These are phyloP conservation scores for Fraxinus dipetala DNA, from an alignment of 305 asterid species.

Conservation along the genomic window DNA sequence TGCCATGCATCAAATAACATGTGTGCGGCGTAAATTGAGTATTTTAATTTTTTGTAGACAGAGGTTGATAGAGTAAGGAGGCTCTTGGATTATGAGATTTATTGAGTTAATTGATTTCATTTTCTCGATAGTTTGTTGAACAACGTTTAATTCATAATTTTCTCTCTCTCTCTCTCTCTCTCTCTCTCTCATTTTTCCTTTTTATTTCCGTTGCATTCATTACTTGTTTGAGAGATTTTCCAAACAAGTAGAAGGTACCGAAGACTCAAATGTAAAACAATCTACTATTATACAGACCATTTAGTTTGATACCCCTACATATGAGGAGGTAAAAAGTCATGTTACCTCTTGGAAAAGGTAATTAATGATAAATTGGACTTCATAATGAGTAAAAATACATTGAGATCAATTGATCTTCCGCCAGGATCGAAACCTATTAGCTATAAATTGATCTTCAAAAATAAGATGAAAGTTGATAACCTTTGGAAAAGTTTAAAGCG, in stretches of 20 bases:
- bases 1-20: neutral
- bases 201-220: neutral
- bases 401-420: neutral
- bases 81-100: neutral
- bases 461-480: neutral
- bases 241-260: neutral
- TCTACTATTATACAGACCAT: neutral
- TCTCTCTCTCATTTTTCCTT: neutral
- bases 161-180: neutral
- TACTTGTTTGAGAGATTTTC: neutral
- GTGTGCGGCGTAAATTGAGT: neutral
- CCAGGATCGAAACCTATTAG: neutral
- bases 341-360: neutral
- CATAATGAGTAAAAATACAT: neutral
- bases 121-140: neutral
- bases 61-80: neutral
- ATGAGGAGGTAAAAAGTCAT: neutral
- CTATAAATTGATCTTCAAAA: neutral
- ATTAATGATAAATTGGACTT: neutral
- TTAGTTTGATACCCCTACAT: neutral
- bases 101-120: neutral
- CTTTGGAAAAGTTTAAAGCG: neutral
- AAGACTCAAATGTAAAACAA: neutral
- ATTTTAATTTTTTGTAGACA: neutral
- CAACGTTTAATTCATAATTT: neutral